Evolutionary conservation across 2,329 filamentous ascomycete genomes (phyloP).

Genomic region (Colletotrichum truncatum): DNA sequence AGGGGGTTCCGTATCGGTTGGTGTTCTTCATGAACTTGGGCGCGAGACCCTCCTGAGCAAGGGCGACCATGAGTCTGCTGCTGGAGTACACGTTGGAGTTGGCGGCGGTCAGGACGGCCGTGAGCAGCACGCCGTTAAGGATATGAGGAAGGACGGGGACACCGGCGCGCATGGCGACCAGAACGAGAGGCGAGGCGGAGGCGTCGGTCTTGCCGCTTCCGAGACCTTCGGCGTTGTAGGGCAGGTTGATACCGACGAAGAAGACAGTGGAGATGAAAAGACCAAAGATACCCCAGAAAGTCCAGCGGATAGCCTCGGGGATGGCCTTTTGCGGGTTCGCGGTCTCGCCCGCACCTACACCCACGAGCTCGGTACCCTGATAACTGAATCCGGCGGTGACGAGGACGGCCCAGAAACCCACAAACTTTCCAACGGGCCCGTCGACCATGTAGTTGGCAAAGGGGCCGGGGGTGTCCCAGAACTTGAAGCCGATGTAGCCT

Average conservation of each 20-base stretch:
- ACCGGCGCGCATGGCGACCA: slow-evolving; percentile 33
- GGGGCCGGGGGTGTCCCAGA: slow-evolving; percentile 24
- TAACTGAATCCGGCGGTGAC: too few relatives aligned
- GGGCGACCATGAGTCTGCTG: slow-evolving; percentile 48
- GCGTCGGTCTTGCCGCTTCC: too few relatives aligned
- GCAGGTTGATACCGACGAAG: too few relatives aligned
- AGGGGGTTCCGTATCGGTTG: too few relatives aligned
- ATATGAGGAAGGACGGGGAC: slow-evolving; percentile 33
- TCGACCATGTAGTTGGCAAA: slow-evolving; percentile 4
- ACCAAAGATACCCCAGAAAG: too few relatives aligned
- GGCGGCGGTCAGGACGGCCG: slow-evolving; percentile 34
- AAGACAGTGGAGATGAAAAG: too few relatives aligned
- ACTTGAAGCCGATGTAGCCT: slow-evolving; percentile 30
- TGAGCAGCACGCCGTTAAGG: slow-evolving; percentile 35
- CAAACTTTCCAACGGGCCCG: slow-evolving; percentile 29
- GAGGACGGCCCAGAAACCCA: slow-evolving; percentile 22
- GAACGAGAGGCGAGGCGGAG: slow-evolving; percentile 39
- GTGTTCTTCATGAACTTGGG: too few relatives aligned
- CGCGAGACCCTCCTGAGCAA: slow-evolving; percentile 51
- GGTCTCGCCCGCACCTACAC: too few relatives aligned
- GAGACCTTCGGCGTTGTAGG: too few relatives aligned
- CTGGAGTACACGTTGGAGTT: slow-evolving; percentile 43
- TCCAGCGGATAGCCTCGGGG: too few relatives aligned
- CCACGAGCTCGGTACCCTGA: too few relatives aligned
- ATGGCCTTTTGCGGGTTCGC: too few relatives aligned